These are phyloP conservation scores for Ensete glaucum DNA, from an alignment of 176 grass and related monocot species.

Conservation along the genomic window DNA sequence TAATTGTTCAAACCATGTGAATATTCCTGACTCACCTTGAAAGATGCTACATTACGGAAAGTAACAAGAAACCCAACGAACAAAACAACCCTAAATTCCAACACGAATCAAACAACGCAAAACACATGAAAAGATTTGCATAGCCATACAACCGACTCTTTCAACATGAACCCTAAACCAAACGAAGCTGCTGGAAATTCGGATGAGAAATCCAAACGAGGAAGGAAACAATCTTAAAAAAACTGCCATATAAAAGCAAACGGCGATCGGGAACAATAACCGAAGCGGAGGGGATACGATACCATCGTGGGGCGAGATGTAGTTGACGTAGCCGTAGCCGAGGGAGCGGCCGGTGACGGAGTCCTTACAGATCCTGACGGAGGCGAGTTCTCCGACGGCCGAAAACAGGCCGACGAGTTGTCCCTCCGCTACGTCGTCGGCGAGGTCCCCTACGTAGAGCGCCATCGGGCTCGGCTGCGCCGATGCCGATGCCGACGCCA, in stretches of 20 bases:
- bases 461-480: constrained; percentile 22
- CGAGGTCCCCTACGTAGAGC: constrained; percentile 63
- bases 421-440: constrained; percentile 29
- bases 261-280: too few relatives aligned
- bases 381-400: constrained; percentile 40
- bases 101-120: too few relatives aligned
- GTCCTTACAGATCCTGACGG: constrained; percentile 56
- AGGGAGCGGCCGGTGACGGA: constrained; percentile 37
- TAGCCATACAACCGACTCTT: not conserved
- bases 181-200: not conserved
- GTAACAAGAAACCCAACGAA: too few relatives aligned
- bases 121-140: too few relatives aligned
- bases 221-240: not conserved
- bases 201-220: not conserved
- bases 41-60: too few relatives aligned
- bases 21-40: too few relatives aligned
- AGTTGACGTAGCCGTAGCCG: constrained; percentile 61
- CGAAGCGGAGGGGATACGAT: not conserved
- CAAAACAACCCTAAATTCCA: too few relatives aligned
- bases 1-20: too few relatives aligned
- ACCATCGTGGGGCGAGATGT: constrained; percentile 44
- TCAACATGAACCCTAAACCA: not conserved
- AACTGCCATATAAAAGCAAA: not conserved
- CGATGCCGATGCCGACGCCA: not conserved
- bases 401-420: constrained; percentile 41